Percentiles rank a stretch among this genome's conserved stretches.
Evolutionary conservation across 306 rosid genomes (phyloP).

Genomic region (Mimosa pudica): DNA sequence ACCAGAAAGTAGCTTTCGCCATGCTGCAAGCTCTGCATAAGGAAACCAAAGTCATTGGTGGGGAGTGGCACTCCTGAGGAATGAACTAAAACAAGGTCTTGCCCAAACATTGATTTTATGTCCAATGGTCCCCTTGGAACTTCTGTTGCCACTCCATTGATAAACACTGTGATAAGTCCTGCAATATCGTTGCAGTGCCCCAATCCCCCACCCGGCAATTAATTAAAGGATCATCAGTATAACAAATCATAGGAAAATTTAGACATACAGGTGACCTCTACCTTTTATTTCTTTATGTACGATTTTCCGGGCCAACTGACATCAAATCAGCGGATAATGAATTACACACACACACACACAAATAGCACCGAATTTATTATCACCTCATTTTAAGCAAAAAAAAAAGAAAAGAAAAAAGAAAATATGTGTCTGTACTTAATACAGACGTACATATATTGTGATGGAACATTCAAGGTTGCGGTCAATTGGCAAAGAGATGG

Average conservation of each 20-base stretch:
- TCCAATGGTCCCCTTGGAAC: conserved; percentile 74
- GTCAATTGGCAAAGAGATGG: conserved; percentile 1
- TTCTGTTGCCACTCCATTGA: conserved; percentile 85
- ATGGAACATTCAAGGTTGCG: background rate
- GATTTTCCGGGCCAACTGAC: background rate
- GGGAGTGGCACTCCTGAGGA: conserved; percentile 80
- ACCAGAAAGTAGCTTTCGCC: conserved; percentile 82
- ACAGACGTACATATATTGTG: background rate
- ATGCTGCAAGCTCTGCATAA: conserved; percentile 68
- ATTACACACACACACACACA: too few species aligned
- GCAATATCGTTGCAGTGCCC: conserved; percentile 8
- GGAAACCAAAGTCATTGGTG: conserved; percentile 70
- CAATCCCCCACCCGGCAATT: background rate
- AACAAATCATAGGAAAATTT: background rate
- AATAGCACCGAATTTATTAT: background rate
- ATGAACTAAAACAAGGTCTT: conserved; percentile 71
- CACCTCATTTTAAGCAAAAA: background rate
- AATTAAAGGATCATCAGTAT: background rate
- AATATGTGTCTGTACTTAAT: background rate
- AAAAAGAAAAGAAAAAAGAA: too few species aligned
- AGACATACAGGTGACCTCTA: background rate
- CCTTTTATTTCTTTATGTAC: background rate
- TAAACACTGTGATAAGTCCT: conserved; percentile 72
- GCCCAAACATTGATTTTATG: conserved; percentile 69
- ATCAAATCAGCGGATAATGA: background rate